These are phyloP conservation scores for Shiraia bambusicola DNA, from an alignment of 2,329 filamentous ascomycete genomes.

Conservation along the genomic window DNA sequence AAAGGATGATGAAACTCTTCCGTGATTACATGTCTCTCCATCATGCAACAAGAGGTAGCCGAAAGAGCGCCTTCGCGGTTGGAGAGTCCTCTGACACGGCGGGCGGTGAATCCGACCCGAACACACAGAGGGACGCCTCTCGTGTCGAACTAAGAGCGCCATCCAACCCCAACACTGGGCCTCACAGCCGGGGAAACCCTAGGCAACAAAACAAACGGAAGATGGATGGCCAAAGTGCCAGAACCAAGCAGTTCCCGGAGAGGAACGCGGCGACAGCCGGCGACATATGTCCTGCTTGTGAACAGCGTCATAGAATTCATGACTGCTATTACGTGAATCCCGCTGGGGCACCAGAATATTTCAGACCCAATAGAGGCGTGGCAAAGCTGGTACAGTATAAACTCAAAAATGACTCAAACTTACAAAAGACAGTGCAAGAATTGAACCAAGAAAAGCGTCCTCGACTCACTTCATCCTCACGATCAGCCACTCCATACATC, in stretches of 20 bases:
- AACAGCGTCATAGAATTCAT: constrained; percentile 1
- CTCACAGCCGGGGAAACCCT: constrained; percentile 1
- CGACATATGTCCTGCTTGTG: constrained; percentile 1
- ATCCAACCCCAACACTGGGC: constrained; percentile 1
- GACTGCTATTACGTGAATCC: constrained; percentile 2
- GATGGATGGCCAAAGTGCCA: constrained; percentile 4
- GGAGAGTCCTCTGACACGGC: background rate
- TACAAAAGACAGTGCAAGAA: background rate
- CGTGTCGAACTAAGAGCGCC: constrained; percentile 1
- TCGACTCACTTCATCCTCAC: background rate
- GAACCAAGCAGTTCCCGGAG: constrained; percentile 3
- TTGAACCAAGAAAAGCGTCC: background rate
- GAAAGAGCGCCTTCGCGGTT: background rate
- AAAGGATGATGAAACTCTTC: constrained; percentile 2
- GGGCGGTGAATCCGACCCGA: background rate
- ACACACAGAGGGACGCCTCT: background rate
- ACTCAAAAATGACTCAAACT: constrained; percentile 4
- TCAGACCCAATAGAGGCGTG: constrained; percentile 1
- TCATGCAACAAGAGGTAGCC: background rate
- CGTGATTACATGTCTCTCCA: background rate
- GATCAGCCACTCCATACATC: background rate
- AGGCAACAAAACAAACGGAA: constrained; percentile 2
- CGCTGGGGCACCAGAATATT: constrained; percentile 1
- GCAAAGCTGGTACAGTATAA: constrained; percentile 4
- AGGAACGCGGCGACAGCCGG: background rate